Conservation (phyloP, 2,329 filamentous ascomycete species). For the Diplocarpon mali region DNA sequence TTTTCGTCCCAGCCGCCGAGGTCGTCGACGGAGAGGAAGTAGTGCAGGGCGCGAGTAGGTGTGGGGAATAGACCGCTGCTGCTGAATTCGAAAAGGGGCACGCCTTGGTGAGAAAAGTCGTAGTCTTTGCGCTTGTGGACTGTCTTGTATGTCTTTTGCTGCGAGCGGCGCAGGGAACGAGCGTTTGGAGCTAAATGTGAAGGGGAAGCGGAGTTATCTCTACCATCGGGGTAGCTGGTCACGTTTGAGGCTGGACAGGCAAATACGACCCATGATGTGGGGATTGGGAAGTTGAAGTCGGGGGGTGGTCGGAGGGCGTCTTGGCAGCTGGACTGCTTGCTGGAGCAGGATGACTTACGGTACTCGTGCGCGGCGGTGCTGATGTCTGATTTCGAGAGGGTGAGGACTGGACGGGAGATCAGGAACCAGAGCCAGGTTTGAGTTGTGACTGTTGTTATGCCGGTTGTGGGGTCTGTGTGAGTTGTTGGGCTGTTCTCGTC, state of each 20-base stretch:
- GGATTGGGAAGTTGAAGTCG: slow-evolving; percentile 16
- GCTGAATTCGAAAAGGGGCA: slow-evolving; percentile 24
- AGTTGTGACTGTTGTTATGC: background rate
- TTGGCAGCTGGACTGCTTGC: background rate
- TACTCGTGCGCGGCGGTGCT: background rate
- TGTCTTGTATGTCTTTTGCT: background rate
- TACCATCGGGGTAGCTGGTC: slow-evolving; percentile 13
- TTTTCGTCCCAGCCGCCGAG: slow-evolving; percentile 3
- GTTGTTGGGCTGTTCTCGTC: slow-evolving; percentile 8
- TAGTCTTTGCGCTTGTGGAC: slow-evolving; percentile 19
- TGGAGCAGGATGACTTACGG: background rate
- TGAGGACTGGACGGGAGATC: slow-evolving; percentile 14
- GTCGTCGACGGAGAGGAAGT: slow-evolving; percentile 8
- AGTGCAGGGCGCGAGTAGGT: background rate
- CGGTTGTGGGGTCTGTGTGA: slow-evolving; percentile 2
- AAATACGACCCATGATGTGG: slow-evolving; percentile 20
- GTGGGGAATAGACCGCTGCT: background rate
- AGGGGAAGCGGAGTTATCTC: background rate
- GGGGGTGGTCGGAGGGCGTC: slow-evolving; percentile 9
- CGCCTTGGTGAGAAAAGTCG: slow-evolving; percentile 22
- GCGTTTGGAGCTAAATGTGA: background rate
- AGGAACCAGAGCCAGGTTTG: slow-evolving; percentile 23
- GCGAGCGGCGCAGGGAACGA: background rate
- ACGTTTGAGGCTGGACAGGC: slow-evolving; percentile 21
- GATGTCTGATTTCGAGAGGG: background rate